Percentiles rank a stretch among this genome's conserved stretches.
These are phyloP conservation scores for Cadophora gregata DNA, from an alignment of 2,329 filamentous ascomycete species.

Conservation along the genomic window DNA sequence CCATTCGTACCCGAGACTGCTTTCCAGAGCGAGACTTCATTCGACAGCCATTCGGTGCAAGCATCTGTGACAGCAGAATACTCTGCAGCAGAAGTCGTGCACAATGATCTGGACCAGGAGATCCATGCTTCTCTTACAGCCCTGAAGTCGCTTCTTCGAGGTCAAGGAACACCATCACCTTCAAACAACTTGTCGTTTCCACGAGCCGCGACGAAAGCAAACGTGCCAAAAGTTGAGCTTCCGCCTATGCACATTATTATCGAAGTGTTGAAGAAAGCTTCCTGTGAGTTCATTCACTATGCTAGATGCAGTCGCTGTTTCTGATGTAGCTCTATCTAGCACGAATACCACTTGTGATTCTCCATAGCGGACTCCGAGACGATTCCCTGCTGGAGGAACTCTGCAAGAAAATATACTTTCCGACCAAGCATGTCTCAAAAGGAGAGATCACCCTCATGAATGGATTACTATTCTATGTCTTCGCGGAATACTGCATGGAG, in stretches of 20 bases:
- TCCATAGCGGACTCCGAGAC: constrained; percentile 27
- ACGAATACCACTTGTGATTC: constrained; percentile 23
- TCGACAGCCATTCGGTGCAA: constrained; percentile 23
- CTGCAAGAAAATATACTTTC: constrained; percentile 32
- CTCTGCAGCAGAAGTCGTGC: constrained; percentile 20
- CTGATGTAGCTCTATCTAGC: constrained; percentile 19
- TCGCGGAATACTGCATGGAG: constrained; percentile 21
- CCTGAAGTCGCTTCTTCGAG: constrained; percentile 25
- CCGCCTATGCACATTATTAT: constrained; percentile 26
- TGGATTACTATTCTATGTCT: constrained; percentile 27
- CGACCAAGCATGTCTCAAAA: constrained; percentile 24
- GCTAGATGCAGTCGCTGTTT: not conserved
- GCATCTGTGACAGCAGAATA: constrained; percentile 28
- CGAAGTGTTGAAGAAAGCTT: constrained; percentile 19
- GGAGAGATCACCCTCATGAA: constrained; percentile 26
- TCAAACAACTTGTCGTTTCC: constrained; percentile 24
- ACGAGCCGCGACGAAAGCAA: constrained; percentile 2
- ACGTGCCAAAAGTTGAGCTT: constrained; percentile 19
- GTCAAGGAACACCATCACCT: constrained; percentile 16
- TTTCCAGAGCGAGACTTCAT: constrained; percentile 29
- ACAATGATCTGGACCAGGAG: constrained; percentile 17
- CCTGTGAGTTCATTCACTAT: not conserved
- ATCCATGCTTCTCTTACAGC: constrained; percentile 24
- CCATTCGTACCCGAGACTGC: constrained; percentile 14
- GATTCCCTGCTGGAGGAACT: constrained; percentile 28